Evolutionary conservation across 306 rosid genomes (phyloP).

Genomic region (Vachellia pachyceras): DNA sequence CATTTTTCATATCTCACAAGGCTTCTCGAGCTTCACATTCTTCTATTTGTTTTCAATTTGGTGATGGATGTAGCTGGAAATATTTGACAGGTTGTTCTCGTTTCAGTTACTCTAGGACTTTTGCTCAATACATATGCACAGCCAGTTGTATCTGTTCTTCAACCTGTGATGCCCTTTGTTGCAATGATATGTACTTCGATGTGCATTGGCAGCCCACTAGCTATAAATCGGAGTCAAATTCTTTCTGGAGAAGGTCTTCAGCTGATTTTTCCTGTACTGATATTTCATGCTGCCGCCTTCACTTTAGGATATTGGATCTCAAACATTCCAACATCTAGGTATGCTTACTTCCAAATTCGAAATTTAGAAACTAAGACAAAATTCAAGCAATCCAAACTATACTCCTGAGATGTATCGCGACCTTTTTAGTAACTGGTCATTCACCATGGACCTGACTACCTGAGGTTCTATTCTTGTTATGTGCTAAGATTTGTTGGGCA

Average conservation of each 20-base stretch:
- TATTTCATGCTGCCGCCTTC: slow-evolving; percentile 83
- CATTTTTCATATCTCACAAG: background rate
- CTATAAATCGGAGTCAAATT: slow-evolving; percentile 78
- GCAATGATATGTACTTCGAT: slow-evolving; percentile 96
- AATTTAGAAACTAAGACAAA: too few species aligned
- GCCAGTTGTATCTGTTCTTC: slow-evolving; percentile 76
- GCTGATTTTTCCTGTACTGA: slow-evolving; percentile 73
- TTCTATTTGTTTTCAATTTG: background rate
- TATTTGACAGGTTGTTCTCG: slow-evolving; percentile 80
- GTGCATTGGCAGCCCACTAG: slow-evolving; percentile 98
- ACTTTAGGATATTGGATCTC: slow-evolving; percentile 85
- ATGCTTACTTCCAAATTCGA: slow-evolving; percentile 36
- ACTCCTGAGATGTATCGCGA: too few species aligned
- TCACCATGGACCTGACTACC: background rate
- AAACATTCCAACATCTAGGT: slow-evolving; percentile 75
- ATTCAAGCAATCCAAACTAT: too few species aligned
- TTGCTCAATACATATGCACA: slow-evolving; percentile 91
- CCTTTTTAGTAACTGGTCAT: background rate
- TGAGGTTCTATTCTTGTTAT: slow-evolving; percentile 7
- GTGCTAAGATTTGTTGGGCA: slow-evolving; percentile 6
- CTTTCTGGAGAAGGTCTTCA: slow-evolving; percentile 77
- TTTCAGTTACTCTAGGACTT: slow-evolving; percentile 84
- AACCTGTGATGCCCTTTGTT: slow-evolving; percentile 91
- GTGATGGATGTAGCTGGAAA: slow-evolving; percentile 21
- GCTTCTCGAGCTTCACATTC: background rate